Conservation (phyloP, 2,329 filamentous ascomycete species). For the Dothideomycetes sp. region DNA sequence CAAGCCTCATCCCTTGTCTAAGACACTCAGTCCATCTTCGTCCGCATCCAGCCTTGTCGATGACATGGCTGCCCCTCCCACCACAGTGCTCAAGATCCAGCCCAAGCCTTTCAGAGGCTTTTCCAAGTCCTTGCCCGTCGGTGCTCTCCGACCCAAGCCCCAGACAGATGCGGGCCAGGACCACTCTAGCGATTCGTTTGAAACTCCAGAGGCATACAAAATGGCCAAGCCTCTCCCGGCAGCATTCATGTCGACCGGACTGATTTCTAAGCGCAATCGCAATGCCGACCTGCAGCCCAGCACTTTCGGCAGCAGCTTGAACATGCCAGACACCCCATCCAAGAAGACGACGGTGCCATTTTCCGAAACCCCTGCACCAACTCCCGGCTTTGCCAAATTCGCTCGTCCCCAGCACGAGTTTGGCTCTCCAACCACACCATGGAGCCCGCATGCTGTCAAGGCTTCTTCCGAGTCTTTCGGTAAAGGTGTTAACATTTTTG, state of each 20-base stretch:
- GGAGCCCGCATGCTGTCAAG: conserved; percentile 52
- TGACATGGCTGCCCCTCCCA: conserved; percentile 38
- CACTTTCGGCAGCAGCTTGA: conserved; percentile 42
- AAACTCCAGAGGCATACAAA: conserved; percentile 69
- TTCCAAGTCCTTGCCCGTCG: conserved; percentile 65
- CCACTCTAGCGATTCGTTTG: conserved; percentile 45
- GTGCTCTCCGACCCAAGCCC: conserved; percentile 42
- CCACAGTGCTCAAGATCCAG: conserved; percentile 24
- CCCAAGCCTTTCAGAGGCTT: conserved; percentile 48
- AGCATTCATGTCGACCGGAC: conserved; percentile 86
- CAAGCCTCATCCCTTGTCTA: conserved; percentile 69
- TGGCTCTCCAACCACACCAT: conserved; percentile 70
- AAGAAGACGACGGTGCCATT: conserved; percentile 74
- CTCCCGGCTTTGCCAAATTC: conserved; percentile 43
- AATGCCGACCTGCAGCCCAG: conserved; percentile 53
- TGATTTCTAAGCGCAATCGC: conserved; percentile 90
- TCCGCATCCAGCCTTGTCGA: conserved; percentile 68
- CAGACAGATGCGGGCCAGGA: conserved; percentile 27
- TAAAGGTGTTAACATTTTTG: conserved; percentile 51
- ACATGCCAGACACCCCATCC: conserved; percentile 90
- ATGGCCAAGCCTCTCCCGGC: conserved; percentile 64
- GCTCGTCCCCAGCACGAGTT: conserved; percentile 61
- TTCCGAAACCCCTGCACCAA: conserved; percentile 44
- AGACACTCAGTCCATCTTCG: conserved; percentile 76
- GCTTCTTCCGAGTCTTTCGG: conserved; percentile 59